Evolutionary conservation across 2,329 filamentous ascomycete species (phyloP).

Genomic region (Microthyrium microscopicum): DNA sequence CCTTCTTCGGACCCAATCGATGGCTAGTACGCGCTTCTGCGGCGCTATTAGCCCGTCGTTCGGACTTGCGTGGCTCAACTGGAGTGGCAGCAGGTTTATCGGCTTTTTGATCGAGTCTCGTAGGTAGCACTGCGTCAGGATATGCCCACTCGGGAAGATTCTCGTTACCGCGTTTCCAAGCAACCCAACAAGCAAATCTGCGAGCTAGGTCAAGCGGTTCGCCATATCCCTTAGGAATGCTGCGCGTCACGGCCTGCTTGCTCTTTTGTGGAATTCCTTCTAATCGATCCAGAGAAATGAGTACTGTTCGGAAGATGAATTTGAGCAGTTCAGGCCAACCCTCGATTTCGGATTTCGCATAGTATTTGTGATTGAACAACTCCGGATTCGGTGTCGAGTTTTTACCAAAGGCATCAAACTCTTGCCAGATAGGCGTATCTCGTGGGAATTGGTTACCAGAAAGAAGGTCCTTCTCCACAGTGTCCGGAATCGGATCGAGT

Average conservation of each 20-base stretch:
- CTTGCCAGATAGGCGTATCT: slow-evolving; percentile 38
- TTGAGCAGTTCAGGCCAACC: slow-evolving; percentile 41
- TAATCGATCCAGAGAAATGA: slow-evolving; percentile 43
- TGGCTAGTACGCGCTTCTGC: slow-evolving; percentile 36
- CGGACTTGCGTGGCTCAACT: too few relatives aligned
- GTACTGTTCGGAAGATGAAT: slow-evolving; percentile 46
- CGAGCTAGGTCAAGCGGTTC: slow-evolving; percentile 44
- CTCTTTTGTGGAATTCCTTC: slow-evolving; percentile 43
- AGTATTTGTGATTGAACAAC: slow-evolving; percentile 43
- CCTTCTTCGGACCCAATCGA: slow-evolving; percentile 39
- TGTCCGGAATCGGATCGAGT: slow-evolving; percentile 44
- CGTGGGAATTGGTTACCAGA: slow-evolving; percentile 40
- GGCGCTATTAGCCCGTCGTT: too few relatives aligned
- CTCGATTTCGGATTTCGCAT: slow-evolving; percentile 44
- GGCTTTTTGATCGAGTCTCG: slow-evolving; percentile 27
- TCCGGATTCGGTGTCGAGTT: slow-evolving; percentile 33
- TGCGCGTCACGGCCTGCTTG: slow-evolving; percentile 42
- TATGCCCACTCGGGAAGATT: slow-evolving; percentile 44
- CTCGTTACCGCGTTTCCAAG: slow-evolving; percentile 52
- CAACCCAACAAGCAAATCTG: slow-evolving; percentile 47
- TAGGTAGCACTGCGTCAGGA: slow-evolving; percentile 36
- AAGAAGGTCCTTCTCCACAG: slow-evolving; percentile 37
- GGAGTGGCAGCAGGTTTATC: too few relatives aligned
- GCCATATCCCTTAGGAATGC: slow-evolving; percentile 44
- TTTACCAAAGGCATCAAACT: slow-evolving; percentile 37